These are phyloP conservation scores for Pleurotus eryngii DNA, from an alignment of 768 basidiomycete species.

Conservation along the genomic window DNA sequence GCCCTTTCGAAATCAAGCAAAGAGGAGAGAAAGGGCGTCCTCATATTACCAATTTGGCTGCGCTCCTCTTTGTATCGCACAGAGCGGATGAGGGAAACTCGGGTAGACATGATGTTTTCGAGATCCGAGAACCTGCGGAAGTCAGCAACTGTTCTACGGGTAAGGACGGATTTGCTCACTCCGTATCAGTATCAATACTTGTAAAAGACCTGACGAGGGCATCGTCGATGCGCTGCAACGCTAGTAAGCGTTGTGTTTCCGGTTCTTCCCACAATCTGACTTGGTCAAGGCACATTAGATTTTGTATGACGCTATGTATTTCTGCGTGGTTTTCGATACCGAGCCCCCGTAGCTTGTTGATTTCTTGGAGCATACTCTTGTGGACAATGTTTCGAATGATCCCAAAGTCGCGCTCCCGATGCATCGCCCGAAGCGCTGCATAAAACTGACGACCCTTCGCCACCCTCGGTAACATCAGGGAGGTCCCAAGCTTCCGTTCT, in stretches of 20 bases:
- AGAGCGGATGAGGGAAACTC: constrained; percentile 78
- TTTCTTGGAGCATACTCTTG: constrained; percentile 53
- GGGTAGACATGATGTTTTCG: constrained; percentile 78
- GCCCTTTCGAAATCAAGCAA: constrained; percentile 61
- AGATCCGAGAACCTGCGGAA: constrained; percentile 63
- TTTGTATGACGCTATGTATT: constrained; percentile 63
- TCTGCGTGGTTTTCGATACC: constrained; percentile 80
- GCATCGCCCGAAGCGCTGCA: constrained; percentile 73
- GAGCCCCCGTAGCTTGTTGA: constrained; percentile 57
- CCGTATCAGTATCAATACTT: constrained; percentile 53
- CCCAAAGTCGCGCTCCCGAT: constrained; percentile 65
- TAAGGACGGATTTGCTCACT: constrained; percentile 43
- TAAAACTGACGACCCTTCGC: constrained; percentile 63
- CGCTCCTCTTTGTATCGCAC: constrained; percentile 66
- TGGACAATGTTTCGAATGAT: constrained; percentile 48
- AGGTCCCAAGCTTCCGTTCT: constrained; percentile 95
- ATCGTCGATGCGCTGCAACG: constrained; percentile 27
- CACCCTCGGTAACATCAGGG: constrained; percentile 52
- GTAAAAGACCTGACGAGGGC: constrained; percentile 41
- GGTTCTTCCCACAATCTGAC: constrained; percentile 58
- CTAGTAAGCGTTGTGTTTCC: constrained; percentile 29
- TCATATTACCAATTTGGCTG: constrained; percentile 70
- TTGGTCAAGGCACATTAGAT: constrained; percentile 81
- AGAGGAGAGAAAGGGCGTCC: constrained; percentile 45
- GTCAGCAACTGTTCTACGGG: not conserved